These are phyloP conservation scores for Phymatotrichopsis omnivora DNA, from an alignment of 2,329 filamentous ascomycete species.

Conservation along the genomic window DNA sequence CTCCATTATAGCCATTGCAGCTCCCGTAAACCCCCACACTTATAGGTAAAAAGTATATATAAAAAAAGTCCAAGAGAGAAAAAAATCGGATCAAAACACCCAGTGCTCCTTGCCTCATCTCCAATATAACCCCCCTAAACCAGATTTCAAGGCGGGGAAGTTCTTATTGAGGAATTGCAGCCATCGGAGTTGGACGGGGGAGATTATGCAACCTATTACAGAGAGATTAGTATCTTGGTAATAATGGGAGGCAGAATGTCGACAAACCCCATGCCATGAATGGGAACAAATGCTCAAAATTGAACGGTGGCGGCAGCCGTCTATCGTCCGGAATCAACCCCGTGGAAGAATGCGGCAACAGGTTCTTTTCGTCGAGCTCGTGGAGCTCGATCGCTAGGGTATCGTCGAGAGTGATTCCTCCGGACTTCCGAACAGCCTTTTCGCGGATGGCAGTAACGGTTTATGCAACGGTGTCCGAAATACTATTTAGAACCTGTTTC, in stretches of 20 bases:
- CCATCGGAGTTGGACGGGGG: conserved; percentile 92
- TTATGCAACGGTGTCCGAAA: conserved; percentile 94
- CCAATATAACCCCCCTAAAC: too few relatives aligned
- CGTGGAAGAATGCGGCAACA: conserved; percentile 47
- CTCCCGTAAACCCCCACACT: too few relatives aligned
- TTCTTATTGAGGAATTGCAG: conserved; percentile 71
- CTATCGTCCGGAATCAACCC: conserved; percentile 56
- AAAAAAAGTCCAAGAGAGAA: too few relatives aligned
- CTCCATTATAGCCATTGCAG: too few relatives aligned
- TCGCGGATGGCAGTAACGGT: conserved; percentile 74
- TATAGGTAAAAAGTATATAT: too few relatives aligned
- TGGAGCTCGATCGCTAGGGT: conserved; percentile 75
- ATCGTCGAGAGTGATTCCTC: conserved; percentile 52
- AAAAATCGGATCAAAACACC: too few relatives aligned
- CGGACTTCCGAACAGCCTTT: conserved; percentile 53
- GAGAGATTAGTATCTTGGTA: too few relatives aligned
- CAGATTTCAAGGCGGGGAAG: too few relatives aligned
- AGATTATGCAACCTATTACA: conserved; percentile 98
- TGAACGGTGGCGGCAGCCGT: conserved; percentile 62
- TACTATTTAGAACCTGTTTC: conserved; percentile 65
- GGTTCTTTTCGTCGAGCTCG: conserved; percentile 73
- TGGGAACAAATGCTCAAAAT: conserved; percentile 84
- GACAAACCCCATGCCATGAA: conserved; percentile 89
- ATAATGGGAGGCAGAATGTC: too few relatives aligned
- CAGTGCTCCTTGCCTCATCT: too few relatives aligned